A percentile compares a stretch with the other conserved stretches of the same genome.
Conservation (phyloP, 352 stramenopile species). For the Pythium vanterpoolii region DNA sequence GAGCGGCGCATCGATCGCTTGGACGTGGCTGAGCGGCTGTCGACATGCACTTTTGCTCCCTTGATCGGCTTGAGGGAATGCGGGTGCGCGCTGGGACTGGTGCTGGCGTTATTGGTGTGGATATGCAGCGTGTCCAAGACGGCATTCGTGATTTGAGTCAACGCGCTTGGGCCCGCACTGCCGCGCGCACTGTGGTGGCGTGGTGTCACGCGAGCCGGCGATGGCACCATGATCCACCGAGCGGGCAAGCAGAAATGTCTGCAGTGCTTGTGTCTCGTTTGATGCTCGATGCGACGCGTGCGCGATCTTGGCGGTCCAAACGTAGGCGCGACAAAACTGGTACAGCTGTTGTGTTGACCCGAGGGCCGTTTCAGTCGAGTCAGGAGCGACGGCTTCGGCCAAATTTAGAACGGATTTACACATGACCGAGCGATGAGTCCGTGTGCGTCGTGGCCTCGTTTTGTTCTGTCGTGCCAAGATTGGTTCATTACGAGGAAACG, state of each 20-base stretch:
- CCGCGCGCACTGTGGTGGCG: constrained; percentile 1
- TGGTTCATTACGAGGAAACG: too few species aligned
- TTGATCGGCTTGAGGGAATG: constrained; percentile 3
- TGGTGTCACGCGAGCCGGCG: not conserved
- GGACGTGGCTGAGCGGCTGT: constrained; percentile 10
- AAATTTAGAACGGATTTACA: too few species aligned
- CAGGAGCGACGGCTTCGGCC: too few species aligned
- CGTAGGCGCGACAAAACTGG: not conserved
- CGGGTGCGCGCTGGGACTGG: constrained; percentile 2
- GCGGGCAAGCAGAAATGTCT: not conserved
- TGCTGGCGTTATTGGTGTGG: constrained; percentile 10
- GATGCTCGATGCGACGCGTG: not conserved
- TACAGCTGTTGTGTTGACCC: too few species aligned
- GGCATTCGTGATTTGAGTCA: constrained; percentile 11
- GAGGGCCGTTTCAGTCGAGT: too few species aligned
- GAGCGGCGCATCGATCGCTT: constrained; percentile 15
- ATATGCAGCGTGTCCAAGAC: constrained; percentile 13
- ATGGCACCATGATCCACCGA: constrained; percentile 6
- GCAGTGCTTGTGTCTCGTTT: not conserved
- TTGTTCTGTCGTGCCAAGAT: too few species aligned
- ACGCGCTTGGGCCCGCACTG: not conserved
- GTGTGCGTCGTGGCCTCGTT: too few species aligned
- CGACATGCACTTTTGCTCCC: constrained; percentile 13
- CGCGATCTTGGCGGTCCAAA: not conserved
- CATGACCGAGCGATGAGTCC: too few species aligned